A percentile compares a stretch with the other conserved stretches of the same genome.
phyloP scores from a whole-genome alignment of 352 stramenopile genomes.

The Phytophthora pisi region DNA sequence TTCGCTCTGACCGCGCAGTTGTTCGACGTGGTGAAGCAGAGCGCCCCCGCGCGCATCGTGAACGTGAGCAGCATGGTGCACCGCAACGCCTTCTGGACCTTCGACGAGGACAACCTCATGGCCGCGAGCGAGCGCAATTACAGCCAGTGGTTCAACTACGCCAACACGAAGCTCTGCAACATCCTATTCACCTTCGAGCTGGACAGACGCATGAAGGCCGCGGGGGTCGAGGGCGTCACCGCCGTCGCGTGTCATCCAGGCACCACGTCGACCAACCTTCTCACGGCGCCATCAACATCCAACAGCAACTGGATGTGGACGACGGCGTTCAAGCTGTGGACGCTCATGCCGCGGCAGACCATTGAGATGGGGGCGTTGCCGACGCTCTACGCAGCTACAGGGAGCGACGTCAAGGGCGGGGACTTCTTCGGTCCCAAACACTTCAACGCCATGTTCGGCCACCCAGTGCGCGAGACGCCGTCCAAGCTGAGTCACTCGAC shows the following conservation, averaged over 20 bases:
- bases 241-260: constrained; percentile 48
- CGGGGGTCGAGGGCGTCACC: constrained; percentile 29
- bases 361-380: constrained; percentile 50
- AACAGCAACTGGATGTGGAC: constrained; percentile 38
- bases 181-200: constrained; percentile 62
- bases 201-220: constrained; percentile 36
- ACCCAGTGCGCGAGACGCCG: constrained; percentile 39
- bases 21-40: constrained; percentile 42
- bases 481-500: constrained; percentile 32
- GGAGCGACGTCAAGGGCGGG: constrained; percentile 19
- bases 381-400: constrained; percentile 49
- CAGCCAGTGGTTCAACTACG: constrained; percentile 49
- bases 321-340: constrained; percentile 32
- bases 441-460: constrained; percentile 45
- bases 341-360: constrained; percentile 27
- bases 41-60: constrained; percentile 42
- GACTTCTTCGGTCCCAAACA: constrained; percentile 38
- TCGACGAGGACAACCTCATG: constrained; percentile 35
- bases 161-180: constrained; percentile 62
- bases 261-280: constrained; percentile 42
- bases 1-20: constrained; percentile 56
- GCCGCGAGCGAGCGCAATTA: constrained; percentile 28
- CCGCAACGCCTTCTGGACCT: constrained; percentile 28
- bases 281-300: constrained; percentile 21
- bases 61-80: constrained; percentile 53